These are phyloP conservation scores for Podaxis sp. DNA, from an alignment of 768 basidiomycete genomes.

Conservation along the genomic window DNA sequence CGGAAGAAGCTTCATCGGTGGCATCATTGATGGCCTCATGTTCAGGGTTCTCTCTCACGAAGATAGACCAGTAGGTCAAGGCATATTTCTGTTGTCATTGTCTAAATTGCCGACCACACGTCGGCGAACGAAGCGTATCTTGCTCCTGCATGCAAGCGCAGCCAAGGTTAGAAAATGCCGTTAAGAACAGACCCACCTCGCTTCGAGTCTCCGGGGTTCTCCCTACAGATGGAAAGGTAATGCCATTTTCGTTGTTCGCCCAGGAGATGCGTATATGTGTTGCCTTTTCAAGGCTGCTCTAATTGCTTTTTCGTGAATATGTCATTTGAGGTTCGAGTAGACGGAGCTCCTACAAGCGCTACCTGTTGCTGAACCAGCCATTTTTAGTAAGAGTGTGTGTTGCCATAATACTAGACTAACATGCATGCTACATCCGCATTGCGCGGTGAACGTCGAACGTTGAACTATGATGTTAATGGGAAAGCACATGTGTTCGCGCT, in stretches of 20 bases:
- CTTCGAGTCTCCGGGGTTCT: not conserved
- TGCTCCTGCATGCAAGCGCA: not conserved
- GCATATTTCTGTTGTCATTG: not conserved
- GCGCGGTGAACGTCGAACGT: too few relatives aligned
- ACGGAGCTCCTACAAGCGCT: too few relatives aligned
- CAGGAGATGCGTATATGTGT: not conserved
- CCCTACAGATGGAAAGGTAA: not conserved
- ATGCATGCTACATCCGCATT: too few relatives aligned
- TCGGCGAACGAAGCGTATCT: not conserved
- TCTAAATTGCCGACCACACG: not conserved
- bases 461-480: too few relatives aligned
- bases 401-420: too few relatives aligned
- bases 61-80: not conserved
- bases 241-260: not conserved
- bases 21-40: slow-evolving; percentile 7
- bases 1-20: not conserved
- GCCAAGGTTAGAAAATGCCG: not conserved
- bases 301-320: too few relatives aligned
- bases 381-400: too few relatives aligned
- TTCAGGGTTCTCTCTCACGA: slow-evolving; percentile 12
- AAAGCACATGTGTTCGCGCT: not conserved
- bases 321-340: too few relatives aligned
- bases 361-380: too few relatives aligned
- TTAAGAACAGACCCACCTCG: not conserved
- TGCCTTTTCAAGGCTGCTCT: too few relatives aligned